Evolutionary conservation across 768 basidiomycete species (phyloP), one percentile per base, ranked within the genome.

Genomic region (Tephrocybe sp.): DNA sequence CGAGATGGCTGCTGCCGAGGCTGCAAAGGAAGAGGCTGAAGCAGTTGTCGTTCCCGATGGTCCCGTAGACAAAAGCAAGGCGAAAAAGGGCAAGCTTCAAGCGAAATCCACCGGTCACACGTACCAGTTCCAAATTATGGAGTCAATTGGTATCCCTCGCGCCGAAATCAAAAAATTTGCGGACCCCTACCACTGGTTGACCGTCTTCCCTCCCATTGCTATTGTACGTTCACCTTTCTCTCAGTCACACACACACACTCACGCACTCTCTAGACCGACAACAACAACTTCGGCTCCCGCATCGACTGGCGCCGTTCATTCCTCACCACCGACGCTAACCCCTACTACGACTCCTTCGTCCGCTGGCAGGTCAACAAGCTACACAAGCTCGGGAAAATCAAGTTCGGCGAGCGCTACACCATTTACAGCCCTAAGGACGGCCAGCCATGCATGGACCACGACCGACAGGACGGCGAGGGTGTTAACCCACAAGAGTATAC

Each of bases 391-490:
- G 88, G 89, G 31, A 95, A 94, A 72, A 92, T 99, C 76, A 97
- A 96, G 70, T 99, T 98, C 64, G 97, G 97, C 43, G 90, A 97
- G 70, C 86, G 97, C 39, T 96, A 98, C 69, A 99, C 97, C 12
- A 92, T 99, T 64, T 99, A 97, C 78, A 95, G 92, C 57, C 93
- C 94, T 2, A 98, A 98, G 69, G 97, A 99, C 60, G 95, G 94
- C 2, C 97, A 98, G 64, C 96, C 97, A 0, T 99, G 97, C 65
- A 98, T 99, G 97, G 97, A 99, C 69, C 97, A 99, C 72, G 97
- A 99, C 68, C 88, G 97, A 51, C 81, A 84, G 45, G 92, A 92
- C 52, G 97, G 97, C 36, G 97, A 99, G 70, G 96, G 87, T 41
- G 74, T 93, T 49, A 92, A 92, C 5, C 97, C 97, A 4, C 92